Evolutionary conservation across 495 filamentous ascomycete species (phyloP).

Genomic region (Pseudoneurospora amorphoporcata): DNA sequence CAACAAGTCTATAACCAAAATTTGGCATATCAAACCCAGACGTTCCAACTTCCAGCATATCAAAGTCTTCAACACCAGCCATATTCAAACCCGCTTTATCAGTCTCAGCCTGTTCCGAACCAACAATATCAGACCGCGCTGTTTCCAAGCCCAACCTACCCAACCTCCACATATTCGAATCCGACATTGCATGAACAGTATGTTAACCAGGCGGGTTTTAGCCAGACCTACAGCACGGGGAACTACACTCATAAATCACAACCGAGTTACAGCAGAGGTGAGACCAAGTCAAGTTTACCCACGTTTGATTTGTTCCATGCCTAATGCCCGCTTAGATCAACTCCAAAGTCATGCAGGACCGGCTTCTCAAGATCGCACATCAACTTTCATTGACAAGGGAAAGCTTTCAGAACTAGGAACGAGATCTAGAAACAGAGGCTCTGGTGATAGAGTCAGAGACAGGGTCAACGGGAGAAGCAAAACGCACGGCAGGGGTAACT

Average conservation of each 20-base stretch:
- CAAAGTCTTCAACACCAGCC: background rate
- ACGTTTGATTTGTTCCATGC: background rate
- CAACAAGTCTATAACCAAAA: slow-evolving; percentile 1
- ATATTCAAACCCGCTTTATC: background rate
- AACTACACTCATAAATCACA: background rate
- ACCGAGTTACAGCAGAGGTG: background rate
- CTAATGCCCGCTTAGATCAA: background rate
- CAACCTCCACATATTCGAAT: background rate
- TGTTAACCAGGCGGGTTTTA: background rate
- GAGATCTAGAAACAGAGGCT: background rate
- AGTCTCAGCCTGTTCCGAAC: background rate
- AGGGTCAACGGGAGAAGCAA: background rate
- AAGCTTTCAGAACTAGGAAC: background rate
- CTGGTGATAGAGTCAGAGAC: background rate
- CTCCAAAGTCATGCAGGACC: background rate
- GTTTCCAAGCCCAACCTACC: background rate
- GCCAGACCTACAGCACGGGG: background rate
- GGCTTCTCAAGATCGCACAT: background rate
- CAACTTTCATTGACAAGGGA: background rate
- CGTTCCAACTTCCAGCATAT: background rate
- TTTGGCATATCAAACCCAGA: background rate
- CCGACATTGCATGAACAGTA: background rate
- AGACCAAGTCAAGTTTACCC: background rate
- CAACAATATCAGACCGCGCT: background rate
- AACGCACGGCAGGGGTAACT: background rate